Evolutionary conservation across 371 early-diverging fungal genomes (phyloP).

Genomic region (Entomophthora muscae): DNA sequence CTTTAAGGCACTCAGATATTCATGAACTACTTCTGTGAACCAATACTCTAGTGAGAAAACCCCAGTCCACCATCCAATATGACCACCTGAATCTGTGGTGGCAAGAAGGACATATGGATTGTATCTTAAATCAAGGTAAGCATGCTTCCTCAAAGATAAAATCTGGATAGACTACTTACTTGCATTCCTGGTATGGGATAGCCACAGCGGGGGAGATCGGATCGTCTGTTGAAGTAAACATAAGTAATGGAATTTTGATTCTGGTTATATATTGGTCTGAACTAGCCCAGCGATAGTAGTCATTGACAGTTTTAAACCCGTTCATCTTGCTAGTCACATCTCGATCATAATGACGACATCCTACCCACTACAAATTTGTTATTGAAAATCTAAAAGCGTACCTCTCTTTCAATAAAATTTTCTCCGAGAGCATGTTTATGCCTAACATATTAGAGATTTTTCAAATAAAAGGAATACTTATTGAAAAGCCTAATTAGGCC

Average conservation of each 20-base stretch:
- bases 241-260: constrained; percentile 57
- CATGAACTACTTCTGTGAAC: constrained; percentile 41
- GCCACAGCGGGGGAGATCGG: constrained; percentile 55
- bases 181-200: constrained; percentile 57
- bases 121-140: constrained; percentile 10
- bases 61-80: constrained; percentile 84
- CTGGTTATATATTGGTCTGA: constrained; percentile 49
- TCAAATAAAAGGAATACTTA: constrained; percentile 5
- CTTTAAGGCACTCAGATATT: constrained; percentile 34
- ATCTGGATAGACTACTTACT: constrained; percentile 8
- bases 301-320: constrained; percentile 56
- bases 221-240: constrained; percentile 80
- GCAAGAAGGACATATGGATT: constrained; percentile 82
- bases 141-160: not conserved
- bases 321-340: constrained; percentile 45
- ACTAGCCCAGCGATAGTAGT: constrained; percentile 69
- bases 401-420: not conserved
- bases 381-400: not conserved
- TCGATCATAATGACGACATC: constrained; percentile 65
- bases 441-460: too few species aligned
- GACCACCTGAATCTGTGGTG: constrained; percentile 75
- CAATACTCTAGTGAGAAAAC: constrained; percentile 28
- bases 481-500: not conserved
- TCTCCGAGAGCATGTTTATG: constrained; percentile 12
- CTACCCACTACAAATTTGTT: not conserved